phyloP scores from a whole-genome alignment of 2,329 filamentous ascomycete genomes.

The Cladophialophora exuberans region DNA sequence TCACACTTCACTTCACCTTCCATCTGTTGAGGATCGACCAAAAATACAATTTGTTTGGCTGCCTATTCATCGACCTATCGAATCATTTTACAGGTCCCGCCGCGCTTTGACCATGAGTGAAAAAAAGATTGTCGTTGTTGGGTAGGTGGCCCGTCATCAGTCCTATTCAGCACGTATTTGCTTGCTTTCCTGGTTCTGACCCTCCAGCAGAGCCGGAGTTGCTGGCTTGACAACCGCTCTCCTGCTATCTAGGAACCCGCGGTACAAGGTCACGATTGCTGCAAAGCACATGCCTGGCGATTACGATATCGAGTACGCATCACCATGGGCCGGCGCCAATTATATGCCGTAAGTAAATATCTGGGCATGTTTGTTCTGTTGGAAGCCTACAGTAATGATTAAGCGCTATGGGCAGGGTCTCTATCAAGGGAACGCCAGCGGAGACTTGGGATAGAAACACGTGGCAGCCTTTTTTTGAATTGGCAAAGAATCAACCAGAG shows the following conservation, averaged over 20 bases:
- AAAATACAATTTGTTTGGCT: neutral
- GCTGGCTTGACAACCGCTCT: slow-evolving; percentile 64
- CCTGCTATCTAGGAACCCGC: slow-evolving; percentile 54
- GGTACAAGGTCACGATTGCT: slow-evolving; percentile 64
- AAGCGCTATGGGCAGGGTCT: slow-evolving; percentile 36
- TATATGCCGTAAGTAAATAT: slow-evolving; percentile 62
- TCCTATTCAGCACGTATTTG: too few relatives aligned
- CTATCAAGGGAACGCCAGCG: slow-evolving; percentile 36
- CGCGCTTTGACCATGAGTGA: slow-evolving; percentile 26
- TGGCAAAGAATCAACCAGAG: slow-evolving; percentile 66
- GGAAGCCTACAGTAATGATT: neutral
- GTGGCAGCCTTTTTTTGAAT: slow-evolving; percentile 60
- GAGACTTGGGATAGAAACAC: slow-evolving; percentile 61
- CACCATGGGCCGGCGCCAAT: slow-evolving; percentile 80
- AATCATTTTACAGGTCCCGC: too few relatives aligned
- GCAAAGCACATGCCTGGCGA: slow-evolving; percentile 87
- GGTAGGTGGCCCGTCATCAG: slow-evolving; percentile 35
- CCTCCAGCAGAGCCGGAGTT: slow-evolving; percentile 35
- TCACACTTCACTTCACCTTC: neutral
- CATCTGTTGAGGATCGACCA: neutral
- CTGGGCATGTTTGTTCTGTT: neutral
- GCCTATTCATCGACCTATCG: neutral
- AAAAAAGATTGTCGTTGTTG: slow-evolving; percentile 44
- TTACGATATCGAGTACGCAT: slow-evolving; percentile 76
- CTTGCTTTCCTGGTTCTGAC: too few relatives aligned